phyloP scores from a whole-genome alignment of 1,284 basidiomycete genomes.

The Apiotrichum mycotoxinovorans region DNA sequence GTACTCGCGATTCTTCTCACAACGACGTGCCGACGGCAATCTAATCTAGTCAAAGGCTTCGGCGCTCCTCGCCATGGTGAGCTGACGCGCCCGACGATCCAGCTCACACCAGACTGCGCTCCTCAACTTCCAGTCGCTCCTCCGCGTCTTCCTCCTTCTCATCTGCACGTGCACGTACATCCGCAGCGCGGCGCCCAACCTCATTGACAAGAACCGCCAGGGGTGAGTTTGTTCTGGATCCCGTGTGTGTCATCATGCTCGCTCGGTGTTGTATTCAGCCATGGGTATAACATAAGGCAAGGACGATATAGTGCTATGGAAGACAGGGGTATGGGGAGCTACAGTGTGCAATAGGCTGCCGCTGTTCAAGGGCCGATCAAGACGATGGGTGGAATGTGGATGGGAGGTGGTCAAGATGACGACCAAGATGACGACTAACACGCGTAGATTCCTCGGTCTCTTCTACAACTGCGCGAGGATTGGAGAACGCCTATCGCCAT shows the following conservation, averaged over 20 bases:
- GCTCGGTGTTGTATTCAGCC: background rate
- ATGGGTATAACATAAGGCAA: no score
- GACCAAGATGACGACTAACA: no score
- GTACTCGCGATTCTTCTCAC: no score
- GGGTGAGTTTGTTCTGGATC: conserved; percentile 62
- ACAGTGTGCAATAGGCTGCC: no score
- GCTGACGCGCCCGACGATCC: background rate
- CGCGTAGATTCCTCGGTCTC: conserved; percentile 72
- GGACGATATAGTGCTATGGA: no score
- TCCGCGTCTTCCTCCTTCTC: conserved; percentile 85
- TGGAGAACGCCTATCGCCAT: conserved; percentile 79
- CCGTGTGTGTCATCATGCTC: background rate
- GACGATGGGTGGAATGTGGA: no score
- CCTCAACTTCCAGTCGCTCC: conserved; percentile 94
- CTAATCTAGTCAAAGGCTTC: no score
- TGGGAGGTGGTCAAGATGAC: no score
- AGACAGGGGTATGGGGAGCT: no score
- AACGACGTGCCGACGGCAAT: no score
- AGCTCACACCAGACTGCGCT: conserved; percentile 72
- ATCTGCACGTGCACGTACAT: conserved; percentile 98
- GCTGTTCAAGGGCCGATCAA: no score
- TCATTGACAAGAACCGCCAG: conserved; percentile 90
- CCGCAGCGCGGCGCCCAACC: conserved; percentile 77
- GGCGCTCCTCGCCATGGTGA: conserved; percentile 4
- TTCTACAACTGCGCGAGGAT: conserved; percentile 91